Conservation (phyloP, 2,329 filamentous ascomycete genomes). For the Fusarium lyarnte region DNA sequence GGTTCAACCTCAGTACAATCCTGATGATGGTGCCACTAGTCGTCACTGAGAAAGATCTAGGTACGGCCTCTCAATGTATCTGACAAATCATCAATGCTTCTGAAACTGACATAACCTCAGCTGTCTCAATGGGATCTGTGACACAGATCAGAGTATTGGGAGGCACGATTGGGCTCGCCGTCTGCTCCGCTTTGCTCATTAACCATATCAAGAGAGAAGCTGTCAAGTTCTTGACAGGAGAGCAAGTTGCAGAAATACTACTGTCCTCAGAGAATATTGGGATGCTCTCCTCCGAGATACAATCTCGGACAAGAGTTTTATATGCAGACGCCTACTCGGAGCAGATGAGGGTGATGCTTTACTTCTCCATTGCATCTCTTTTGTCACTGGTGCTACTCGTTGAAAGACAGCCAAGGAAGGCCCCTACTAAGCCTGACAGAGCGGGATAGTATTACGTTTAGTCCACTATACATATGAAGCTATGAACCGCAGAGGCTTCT, state of each 20-base stretch:
- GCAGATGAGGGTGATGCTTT: conserved; percentile 1
- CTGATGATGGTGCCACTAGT: conserved; percentile 22
- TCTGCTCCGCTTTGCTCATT: conserved; percentile 1
- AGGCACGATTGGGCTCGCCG: conserved; percentile 27
- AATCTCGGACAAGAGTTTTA: neutral
- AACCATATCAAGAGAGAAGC: conserved; percentile 1
- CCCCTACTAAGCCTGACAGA: neutral
- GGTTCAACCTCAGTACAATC: conserved; percentile 18
- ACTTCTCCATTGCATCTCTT: neutral
- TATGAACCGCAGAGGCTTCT: accelerated
- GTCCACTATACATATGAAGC: accelerated
- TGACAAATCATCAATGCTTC: neutral
- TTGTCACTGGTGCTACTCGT: neutral
- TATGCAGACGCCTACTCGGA: neutral
- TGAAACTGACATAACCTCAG: neutral
- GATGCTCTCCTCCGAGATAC: neutral
- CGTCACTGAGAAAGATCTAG: conserved; percentile 5
- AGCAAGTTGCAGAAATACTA: neutral
- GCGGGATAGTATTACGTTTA: neutral
- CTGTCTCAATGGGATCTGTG: conserved; percentile 28
- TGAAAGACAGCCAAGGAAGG: neutral
- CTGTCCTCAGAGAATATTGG: neutral
- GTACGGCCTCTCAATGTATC: neutral
- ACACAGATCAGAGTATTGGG: conserved; percentile 27
- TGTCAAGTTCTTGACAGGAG: neutral